Evolutionary conservation across 2,329 filamentous ascomycete species (phyloP).

Genomic region (Purpureocillium lavendulum): DNA sequence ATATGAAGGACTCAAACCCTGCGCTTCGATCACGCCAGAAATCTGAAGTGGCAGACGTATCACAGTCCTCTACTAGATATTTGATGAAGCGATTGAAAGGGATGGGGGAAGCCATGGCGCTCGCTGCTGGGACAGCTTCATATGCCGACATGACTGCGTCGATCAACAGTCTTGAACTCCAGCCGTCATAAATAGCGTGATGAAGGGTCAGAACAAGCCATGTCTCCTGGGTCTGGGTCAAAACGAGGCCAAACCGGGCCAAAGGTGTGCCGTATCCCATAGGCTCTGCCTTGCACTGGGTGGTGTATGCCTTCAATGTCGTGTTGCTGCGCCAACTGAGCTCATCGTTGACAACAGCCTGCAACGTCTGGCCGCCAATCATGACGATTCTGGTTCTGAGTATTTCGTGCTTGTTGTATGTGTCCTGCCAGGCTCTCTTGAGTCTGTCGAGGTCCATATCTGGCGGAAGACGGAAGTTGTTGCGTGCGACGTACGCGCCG

Average conservation of each 20-base stretch:
- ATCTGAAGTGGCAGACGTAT: neutral
- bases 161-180: neutral
- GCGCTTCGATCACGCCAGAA: neutral
- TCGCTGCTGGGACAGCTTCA: neutral
- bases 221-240: neutral
- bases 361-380: neutral
- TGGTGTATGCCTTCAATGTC: neutral
- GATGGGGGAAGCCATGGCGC: neutral
- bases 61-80: neutral
- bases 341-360: neutral
- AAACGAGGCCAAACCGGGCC: neutral
- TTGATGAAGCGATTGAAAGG: slow-evolving; percentile 2
- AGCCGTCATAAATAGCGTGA: slow-evolving; percentile 5
- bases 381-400: slow-evolving; percentile 1
- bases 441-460: neutral
- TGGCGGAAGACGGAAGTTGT: neutral
- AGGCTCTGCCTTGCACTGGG: neutral
- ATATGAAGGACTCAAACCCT: neutral
- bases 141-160: slow-evolving; percentile 1
- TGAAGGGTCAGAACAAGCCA: slow-evolving; percentile 2
- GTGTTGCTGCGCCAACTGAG: neutral
- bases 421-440: slow-evolving; percentile 1
- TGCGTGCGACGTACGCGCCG: slow-evolving; percentile 1
- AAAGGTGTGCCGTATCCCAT: neutral
- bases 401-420: neutral